A percentile compares a stretch with the other conserved stretches of the same genome.
Conservation (phyloP, 75 land plant genomes). For the Pseudotsuga menziesii region DNA sequence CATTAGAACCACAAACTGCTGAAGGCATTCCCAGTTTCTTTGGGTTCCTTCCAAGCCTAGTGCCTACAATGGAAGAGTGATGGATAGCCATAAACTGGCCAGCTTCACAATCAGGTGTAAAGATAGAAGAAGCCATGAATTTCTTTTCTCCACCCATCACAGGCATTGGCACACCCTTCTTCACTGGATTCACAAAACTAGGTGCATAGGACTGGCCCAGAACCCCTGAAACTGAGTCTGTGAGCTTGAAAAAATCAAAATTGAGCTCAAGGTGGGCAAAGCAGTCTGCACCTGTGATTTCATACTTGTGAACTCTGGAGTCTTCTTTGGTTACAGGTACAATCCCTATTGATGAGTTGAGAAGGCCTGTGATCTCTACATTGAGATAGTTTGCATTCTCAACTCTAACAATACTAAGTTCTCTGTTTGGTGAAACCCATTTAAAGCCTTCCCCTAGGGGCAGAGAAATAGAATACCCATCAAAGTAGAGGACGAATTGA, state of each 20-base stretch:
- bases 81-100: constrained; percentile 5
- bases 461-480: constrained; percentile 15
- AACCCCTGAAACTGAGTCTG: constrained; percentile 17
- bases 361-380: neutral
- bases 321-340: constrained; percentile 34
- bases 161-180: constrained; percentile 25
- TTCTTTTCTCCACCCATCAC: constrained; percentile 20
- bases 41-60: too few relatives aligned
- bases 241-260: constrained; percentile 23
- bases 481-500: constrained; percentile 17
- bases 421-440: neutral
- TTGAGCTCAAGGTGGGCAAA: constrained; percentile 29
- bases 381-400: constrained; percentile 5
- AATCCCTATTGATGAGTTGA: constrained; percentile 13
- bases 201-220: constrained; percentile 28
- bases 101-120: constrained; percentile 24
- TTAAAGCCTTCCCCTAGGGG: constrained; percentile 4
- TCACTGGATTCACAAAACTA: constrained; percentile 16
- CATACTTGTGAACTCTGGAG: constrained; percentile 30
- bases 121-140: constrained; percentile 12
- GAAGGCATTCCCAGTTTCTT: too few relatives aligned
- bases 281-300: constrained; percentile 18
- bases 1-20: too few relatives aligned
- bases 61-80: too few relatives aligned
- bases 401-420: constrained; percentile 10